Evolutionary conservation across 495 filamentous ascomycete genomes (phyloP).

Genomic region (Apiosordaria backusii): DNA sequence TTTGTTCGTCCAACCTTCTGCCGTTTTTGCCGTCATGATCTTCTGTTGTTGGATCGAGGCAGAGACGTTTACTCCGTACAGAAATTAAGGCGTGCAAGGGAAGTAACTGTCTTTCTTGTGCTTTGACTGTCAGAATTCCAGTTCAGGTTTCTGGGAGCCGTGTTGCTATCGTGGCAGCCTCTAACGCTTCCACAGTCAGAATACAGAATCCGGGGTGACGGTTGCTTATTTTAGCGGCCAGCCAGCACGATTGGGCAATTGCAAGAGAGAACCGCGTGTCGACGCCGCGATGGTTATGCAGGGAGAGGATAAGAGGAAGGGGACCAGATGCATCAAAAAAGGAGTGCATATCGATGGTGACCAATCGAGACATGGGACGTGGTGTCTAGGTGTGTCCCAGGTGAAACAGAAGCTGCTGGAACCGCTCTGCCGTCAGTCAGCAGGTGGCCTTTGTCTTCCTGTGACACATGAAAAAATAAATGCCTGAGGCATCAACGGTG

Average conservation of each 20-base stretch:
- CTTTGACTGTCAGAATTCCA: too few species aligned
- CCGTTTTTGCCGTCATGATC: neutral
- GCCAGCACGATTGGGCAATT: neutral
- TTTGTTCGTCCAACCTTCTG: neutral
- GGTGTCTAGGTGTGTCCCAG: slow-evolving; percentile 2
- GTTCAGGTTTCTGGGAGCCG: too few species aligned
- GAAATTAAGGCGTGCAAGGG: too few species aligned
- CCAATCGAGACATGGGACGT: slow-evolving; percentile 18
- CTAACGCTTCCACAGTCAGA: neutral
- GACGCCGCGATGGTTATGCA: slow-evolving; percentile 8
- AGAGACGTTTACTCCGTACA: neutral
- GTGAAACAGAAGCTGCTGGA: slow-evolving; percentile 30
- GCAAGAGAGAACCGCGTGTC: slow-evolving; percentile 2
- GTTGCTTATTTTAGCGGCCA: slow-evolving; percentile 12
- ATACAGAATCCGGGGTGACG: neutral
- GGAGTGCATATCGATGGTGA: slow-evolving; percentile 25
- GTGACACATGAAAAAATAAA: neutral
- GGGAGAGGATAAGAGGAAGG: slow-evolving; percentile 1
- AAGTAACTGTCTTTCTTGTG: too few species aligned
- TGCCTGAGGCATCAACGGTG: slow-evolving; percentile 13
- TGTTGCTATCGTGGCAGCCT: slow-evolving; percentile 6
- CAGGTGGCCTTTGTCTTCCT: neutral
- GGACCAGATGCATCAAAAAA: slow-evolving; percentile 9
- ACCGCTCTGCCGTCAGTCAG: slow-evolving; percentile 8
- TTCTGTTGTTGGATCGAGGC: neutral